Base-by-base conservation (phyloP, 2,329 filamentous ascomycete species). In the Aureobasidium mangrovei region DNA sequence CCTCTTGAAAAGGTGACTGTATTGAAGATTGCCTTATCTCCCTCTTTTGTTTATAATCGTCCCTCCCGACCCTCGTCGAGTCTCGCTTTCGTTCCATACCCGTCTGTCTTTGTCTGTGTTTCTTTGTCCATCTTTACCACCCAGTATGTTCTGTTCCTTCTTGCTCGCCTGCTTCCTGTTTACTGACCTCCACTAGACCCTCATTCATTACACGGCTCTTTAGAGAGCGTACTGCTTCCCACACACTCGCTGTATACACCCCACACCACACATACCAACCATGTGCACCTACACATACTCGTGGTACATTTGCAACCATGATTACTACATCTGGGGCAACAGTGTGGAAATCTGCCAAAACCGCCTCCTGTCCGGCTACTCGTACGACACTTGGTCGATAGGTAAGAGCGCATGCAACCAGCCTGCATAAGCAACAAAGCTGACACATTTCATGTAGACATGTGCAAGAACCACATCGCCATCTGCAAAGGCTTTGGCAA, bases 271-370 rank as follows among this genome's bases (percentile, higher is more conserved):
- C 12, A 39, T n/a, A 39, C 3, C 6, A 31, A 54, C 58, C 27
- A 75, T 75, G 73, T 75, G 73, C 61, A 66, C 64, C 36, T 75
- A 74, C 63, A 73, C 72, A 8, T 75, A 74, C 61, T 69, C 67
- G 26, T 65, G 70, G 67, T 75, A 75, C 62, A 71, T 70, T 64
- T 75, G 73, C 65, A 72, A 72, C 64, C 72, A 73, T 63, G 72
- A 72, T 60, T 73, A 73, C 64, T 75, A 73, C 63, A 74, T 75
- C 64, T 70, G 71, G 67, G 63, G 67, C 57, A 70, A 74, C 64
- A 69, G 62, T 53, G 69, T 75, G 56, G 73, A 76, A 60, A 67
- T 72, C 58, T 75, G 73, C 65, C 65, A 62, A 7, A 70, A 69
- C 52, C 69, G 73, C 18, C 69, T 72, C 5, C 67, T 76, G 26